phyloP scores from a whole-genome alignment of 2,329 filamentous ascomycete genomes.

The Dichotomopilus funicola region DNA sequence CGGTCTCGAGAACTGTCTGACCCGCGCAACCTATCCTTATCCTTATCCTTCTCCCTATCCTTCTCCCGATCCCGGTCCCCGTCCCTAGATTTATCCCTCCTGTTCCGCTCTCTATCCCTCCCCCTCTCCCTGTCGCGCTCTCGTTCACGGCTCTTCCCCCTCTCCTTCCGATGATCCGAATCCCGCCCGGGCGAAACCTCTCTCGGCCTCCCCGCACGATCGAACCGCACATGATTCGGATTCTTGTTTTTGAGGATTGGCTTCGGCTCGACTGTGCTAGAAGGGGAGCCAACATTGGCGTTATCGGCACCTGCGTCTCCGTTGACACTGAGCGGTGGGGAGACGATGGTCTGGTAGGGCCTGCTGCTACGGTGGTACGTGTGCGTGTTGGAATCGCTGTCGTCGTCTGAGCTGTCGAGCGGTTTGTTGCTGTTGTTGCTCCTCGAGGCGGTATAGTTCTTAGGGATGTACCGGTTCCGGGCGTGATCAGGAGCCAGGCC shows the following conservation, averaged over 20 bases:
- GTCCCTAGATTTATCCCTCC: not conserved
- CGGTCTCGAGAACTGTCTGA: not conserved
- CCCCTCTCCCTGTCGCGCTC: slow-evolving; percentile 34
- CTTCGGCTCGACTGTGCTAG: slow-evolving; percentile 40
- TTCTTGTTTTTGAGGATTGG: slow-evolving; percentile 58
- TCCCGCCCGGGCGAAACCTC: slow-evolving; percentile 35
- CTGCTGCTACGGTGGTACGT: slow-evolving; percentile 18
- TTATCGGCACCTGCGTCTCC: slow-evolving; percentile 13
- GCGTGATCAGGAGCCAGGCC: no score
- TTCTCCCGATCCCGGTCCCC: not conserved
- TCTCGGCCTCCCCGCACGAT: slow-evolving; percentile 36
- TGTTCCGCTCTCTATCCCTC: slow-evolving; percentile 6
- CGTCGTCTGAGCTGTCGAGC: slow-evolving; percentile 18
- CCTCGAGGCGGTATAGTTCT: no score
- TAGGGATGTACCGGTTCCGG: no score
- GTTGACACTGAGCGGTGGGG: slow-evolving; percentile 27
- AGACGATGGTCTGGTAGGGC: slow-evolving; percentile 37
- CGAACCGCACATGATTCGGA: slow-evolving; percentile 50
- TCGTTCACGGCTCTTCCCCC: slow-evolving; percentile 15
- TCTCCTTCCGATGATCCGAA: slow-evolving; percentile 15
- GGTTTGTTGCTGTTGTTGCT: no score
- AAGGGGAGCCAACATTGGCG: slow-evolving; percentile 25
- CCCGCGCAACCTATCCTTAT: not conserved
- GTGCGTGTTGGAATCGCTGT: slow-evolving; percentile 3
- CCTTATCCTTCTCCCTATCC: not conserved